Evolutionary conservation across 2,329 filamentous ascomycete species (phyloP).

Genomic region (Pleoardoris graminearum): DNA sequence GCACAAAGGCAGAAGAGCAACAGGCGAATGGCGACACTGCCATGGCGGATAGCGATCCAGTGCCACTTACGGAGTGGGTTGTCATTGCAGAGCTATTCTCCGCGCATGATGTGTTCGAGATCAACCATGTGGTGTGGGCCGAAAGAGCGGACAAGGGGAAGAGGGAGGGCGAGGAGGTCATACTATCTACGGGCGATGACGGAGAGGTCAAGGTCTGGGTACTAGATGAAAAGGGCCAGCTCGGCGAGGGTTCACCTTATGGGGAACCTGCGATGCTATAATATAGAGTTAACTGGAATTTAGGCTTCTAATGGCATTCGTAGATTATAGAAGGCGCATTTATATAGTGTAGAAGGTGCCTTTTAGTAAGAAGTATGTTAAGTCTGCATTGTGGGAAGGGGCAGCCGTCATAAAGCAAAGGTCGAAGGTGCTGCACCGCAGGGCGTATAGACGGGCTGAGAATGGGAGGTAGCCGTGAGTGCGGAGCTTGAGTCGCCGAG

Average conservation of each 20-base stretch:
- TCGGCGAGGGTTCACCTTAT: not conserved
- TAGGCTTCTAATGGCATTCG: no score
- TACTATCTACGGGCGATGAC: constrained; percentile 91
- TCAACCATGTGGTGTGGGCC: constrained; percentile 92
- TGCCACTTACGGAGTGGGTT: constrained; percentile 64
- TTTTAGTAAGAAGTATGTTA: no score
- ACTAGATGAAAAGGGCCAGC: constrained; percentile 25
- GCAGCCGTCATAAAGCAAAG: no score
- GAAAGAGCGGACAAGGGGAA: constrained; percentile 70
- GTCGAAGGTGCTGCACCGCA: not conserved
- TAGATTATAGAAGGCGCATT: no score
- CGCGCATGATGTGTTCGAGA: constrained; percentile 88
- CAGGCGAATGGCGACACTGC: constrained; percentile 33
- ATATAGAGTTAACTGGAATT: no score
- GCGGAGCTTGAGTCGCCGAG: no score
- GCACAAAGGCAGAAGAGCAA: constrained; percentile 19
- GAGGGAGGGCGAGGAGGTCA: constrained; percentile 74
- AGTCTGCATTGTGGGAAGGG: no score
- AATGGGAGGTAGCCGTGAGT: no score
- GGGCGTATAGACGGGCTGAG: not conserved
- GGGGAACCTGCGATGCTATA: no score
- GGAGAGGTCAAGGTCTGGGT: constrained; percentile 85
- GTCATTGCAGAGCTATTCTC: constrained; percentile 69
- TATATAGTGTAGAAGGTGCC: no score
- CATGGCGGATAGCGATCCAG: constrained; percentile 19